These are phyloP conservation scores for Vicia villosa DNA, from an alignment of 306 rosid genomes.

Conservation along the genomic window DNA sequence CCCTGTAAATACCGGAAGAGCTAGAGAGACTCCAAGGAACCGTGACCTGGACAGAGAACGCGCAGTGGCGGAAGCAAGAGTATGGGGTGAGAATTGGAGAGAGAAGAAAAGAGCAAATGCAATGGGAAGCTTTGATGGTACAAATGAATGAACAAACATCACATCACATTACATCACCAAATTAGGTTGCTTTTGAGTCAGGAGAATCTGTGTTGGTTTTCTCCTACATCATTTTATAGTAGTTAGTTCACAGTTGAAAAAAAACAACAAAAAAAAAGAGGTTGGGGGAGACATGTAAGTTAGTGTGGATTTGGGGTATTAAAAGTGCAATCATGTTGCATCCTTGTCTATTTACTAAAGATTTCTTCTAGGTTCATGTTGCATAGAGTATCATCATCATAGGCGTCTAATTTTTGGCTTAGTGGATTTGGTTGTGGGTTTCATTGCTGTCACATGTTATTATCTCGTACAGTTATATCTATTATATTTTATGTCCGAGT, in stretches of 20 bases:
- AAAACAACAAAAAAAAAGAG: neutral
- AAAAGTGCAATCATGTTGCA: slow-evolving; percentile 43
- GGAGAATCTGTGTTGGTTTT: slow-evolving; percentile 55
- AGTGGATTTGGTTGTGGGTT: slow-evolving; percentile 69
- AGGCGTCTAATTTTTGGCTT: slow-evolving; percentile 64
- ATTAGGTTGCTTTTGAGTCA: too few species aligned
- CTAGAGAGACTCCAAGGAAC: slow-evolving; percentile 76
- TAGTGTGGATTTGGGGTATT: slow-evolving; percentile 57
- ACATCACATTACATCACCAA: too few species aligned
- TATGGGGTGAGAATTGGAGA: slow-evolving; percentile 98
- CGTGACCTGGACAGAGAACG: slow-evolving; percentile 95
- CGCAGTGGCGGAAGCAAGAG: slow-evolving; percentile 93
- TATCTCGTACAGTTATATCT: slow-evolving; percentile 48
- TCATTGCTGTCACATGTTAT: slow-evolving; percentile 53
- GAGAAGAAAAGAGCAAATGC: slow-evolving; percentile 81
- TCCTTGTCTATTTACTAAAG: slow-evolving; percentile 54
- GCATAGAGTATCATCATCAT: slow-evolving; percentile 39
- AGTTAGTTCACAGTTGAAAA: slow-evolving; percentile 37
- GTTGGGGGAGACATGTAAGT: slow-evolving; percentile 22
- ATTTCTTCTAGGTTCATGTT: slow-evolving; percentile 49
- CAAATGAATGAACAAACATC: slow-evolving; percentile 63
- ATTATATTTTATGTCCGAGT: slow-evolving; percentile 68
- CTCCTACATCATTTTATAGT: slow-evolving; percentile 36
- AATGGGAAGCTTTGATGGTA: slow-evolving; percentile 84
- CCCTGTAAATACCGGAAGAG: slow-evolving; percentile 81